Evolutionary conservation across 495 filamentous ascomycete species (phyloP).

Genomic region (Tirmania nivea): DNA sequence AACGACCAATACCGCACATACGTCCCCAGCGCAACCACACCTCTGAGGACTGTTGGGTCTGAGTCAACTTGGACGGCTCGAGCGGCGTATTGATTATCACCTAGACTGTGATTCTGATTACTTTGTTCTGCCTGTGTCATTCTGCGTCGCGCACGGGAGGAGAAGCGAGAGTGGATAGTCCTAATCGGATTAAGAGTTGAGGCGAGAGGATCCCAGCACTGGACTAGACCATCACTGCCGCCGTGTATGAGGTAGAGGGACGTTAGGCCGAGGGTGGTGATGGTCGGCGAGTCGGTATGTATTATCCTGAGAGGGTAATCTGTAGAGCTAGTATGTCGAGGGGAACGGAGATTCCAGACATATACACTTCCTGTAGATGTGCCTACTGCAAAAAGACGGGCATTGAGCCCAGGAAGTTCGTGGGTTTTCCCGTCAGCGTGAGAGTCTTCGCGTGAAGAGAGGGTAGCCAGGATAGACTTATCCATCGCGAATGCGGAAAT

Average conservation of each 20-base stretch:
- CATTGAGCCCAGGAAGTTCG: conserved; percentile 62
- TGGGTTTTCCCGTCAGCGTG: conserved; percentile 22
- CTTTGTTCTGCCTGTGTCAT: conserved; percentile 32
- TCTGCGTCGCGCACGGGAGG: conserved; percentile 52
- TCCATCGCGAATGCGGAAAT: conserved; percentile 23
- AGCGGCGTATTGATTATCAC: conserved; percentile 61
- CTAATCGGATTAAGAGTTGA: conserved; percentile 60
- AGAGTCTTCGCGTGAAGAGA: conserved; percentile 58
- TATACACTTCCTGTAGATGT: conserved; percentile 57
- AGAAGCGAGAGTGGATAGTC: conserved; percentile 75
- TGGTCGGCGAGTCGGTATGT: conserved; percentile 73
- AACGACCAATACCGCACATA: conserved; percentile 87
- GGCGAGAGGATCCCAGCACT: conserved; percentile 86
- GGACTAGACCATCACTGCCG: conserved; percentile 84
- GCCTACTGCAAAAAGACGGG: conserved; percentile 59
- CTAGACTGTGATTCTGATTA: conserved; percentile 29
- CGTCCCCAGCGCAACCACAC: conserved; percentile 68
- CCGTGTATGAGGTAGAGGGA: conserved; percentile 80
- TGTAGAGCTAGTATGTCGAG: conserved; percentile 7
- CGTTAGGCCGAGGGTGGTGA: conserved; percentile 67
- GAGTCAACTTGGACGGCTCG: conserved; percentile 73
- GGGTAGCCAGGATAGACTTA: conserved; percentile 48
- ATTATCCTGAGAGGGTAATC: conserved; percentile 52
- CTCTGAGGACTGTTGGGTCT: conserved; percentile 73
- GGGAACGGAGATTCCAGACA: conserved; percentile 63